Evolutionary conservation across 495 filamentous ascomycete species (phyloP), one percentile per base, ranked within the genome.

Genomic region (Baudoinia panamericana): DNA sequence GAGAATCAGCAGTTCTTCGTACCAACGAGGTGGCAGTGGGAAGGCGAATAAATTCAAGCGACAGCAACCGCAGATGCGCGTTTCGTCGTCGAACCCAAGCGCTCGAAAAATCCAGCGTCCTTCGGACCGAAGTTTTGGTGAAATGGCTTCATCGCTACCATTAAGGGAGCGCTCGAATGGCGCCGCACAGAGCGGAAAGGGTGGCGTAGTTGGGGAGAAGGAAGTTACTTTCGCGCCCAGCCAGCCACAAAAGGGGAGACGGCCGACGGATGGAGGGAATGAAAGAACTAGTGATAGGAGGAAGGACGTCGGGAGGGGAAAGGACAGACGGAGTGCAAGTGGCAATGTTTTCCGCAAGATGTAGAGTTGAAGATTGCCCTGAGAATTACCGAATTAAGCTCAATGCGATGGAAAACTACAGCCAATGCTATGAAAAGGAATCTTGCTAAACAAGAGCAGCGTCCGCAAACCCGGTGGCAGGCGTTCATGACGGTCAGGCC

Each of bases 201-300:
- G 67, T 28, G 72, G 73, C 15, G 71, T 80, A 2, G 74, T 82
- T 18, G 90, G 92, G 8, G 92, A 95, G 59, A 70, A 79, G 52
- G 75, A 90, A 57, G 64, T 96, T 35, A 84, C 84, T 15, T 96
- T 95, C 65, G 75, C 76, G 39, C 82, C 82, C 15, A 64, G 68
- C 27, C 77, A 70, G 46, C 72, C 61, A 39, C 76, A 70, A 54
- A 51, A 51, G 57, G 41, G 11, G 58, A 57, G 27, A 60, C 56
- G 13, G 52, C 43, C 10, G 55, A 22, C 62, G 70, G 26, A 62
- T 68, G 45, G 71, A 66, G 53, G 22, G 5, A 30, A 36, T 29
- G 22, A 37, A 4, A 13, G 7, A 18, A 34, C 33, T 33, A 40
- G 38, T 28, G 50, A 50, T 16, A 53, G 47, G 35, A 49, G 38